Base-by-base conservation (phyloP, 805 yeast species). In the Hyphopichia homilentoma region DNA sequence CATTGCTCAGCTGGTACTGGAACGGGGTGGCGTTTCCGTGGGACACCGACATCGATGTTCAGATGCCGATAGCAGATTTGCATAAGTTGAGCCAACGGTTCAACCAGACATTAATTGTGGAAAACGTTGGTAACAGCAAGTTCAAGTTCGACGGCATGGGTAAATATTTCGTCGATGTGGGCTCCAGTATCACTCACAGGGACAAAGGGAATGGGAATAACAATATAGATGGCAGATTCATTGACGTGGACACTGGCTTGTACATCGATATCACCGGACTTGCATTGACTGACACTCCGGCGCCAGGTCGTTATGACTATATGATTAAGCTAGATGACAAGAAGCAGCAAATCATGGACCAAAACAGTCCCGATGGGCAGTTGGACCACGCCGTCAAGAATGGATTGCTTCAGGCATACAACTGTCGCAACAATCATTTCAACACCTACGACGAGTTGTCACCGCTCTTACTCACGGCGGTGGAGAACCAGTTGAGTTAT, bases 201-300 rank as follows among this genome's bases (percentile, higher is more conserved):
- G 54, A 50, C 0, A 67, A 69, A 33, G 84, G 77, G 1, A 79
- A 75, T 43, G 84, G 82, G 1, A 46, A 54, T 16, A 80, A 81
- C 48, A 77, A 77, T 44, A 81, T 82, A 27, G 86, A 81, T 57
- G 89, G 84, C 0, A 59, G 93, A 32, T 79, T 82, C 46, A 76
- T 83, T 35, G 89, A 82, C 51, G 61, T 78, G 8, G 83, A 79
- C 42, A 70, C 79, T 5, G 93, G 90, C 0, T 53, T 79, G 33
- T 83, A 77, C 47, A 78, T 83, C 34, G 93, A 83, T 52, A 75
- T 83, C 19, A 83, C 93, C 0, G 89, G 79, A 0, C 55, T 81
- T 36, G 68, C 81, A 2, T 49, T 74, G 11, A 64, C 78, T 11
- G 57, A 54, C 23, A 50, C 64, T 2, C 42, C 41, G 13, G 43